Base-by-base conservation (phyloP, 116 monocot species). In the Dioscorea cayenensis region DNA sequence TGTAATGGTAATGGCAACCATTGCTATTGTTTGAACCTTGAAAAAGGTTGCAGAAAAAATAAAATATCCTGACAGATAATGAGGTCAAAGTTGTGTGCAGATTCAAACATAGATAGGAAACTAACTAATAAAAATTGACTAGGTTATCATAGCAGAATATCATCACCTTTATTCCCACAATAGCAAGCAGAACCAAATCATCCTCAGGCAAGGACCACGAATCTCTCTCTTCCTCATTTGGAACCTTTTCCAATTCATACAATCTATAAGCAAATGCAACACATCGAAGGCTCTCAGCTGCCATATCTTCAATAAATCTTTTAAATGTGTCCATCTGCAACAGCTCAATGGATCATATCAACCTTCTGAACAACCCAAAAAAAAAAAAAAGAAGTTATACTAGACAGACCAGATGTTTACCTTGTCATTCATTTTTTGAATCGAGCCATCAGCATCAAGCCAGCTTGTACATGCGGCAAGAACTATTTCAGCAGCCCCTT, bases 401-500 rank as follows among this genome's bases (percentile, higher is more conserved):
- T 25, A 66, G 55, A 76, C 36, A 28, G 61, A 72, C 16, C 20
- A 58, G 16, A 32, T 7, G 7, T 7, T 65, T 51, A 90, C 95
- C 80, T 89, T 89, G 27, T 87, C 83, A 71, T 68, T 82, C 73
- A 94, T 82, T 43, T 82, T 62, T 36, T 87, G 73, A 66, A 75
- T 63, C 9, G 60, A 51, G 66, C 99, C 99, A 77, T 87, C 81
- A 13, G 60, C 23, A 59, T 84, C 85, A 66, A 99, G 68, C 89
- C 94, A 99, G 59, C 70, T 80, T 70, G 82, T 87, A 77, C 94
- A 99, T 50, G 82, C 91, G 14, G 87, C 83, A 60, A 99, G 75
- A 28, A 99, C 85, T 65, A 99, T 71, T 64, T 99, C 99, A 75
- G 99, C 99, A 75, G 99, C 99, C 22, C 99, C 99, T 74, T 99